A percentile compares a stretch with the other conserved stretches of the same genome.
Evolutionary conservation across 371 early-diverging fungal genomes (phyloP).

Genomic region (Nosema muscidifuracis): DNA sequence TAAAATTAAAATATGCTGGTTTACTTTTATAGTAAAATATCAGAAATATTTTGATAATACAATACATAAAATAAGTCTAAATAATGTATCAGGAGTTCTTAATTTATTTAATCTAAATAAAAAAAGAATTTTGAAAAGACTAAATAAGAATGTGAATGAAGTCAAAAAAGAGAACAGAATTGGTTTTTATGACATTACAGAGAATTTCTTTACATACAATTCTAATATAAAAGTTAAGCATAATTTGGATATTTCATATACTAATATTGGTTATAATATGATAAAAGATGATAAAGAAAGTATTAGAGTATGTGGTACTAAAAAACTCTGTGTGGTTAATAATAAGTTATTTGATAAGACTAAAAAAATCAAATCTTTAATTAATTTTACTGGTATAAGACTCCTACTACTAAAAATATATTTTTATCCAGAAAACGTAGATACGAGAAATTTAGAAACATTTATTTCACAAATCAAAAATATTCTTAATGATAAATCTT

Average conservation of each 20-base stretch:
- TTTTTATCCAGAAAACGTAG: neutral
- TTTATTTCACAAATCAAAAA: neutral
- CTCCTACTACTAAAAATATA: neutral
- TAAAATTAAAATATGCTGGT: slow-evolving; percentile 12
- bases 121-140: neutral
- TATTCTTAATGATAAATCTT: neutral
- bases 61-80: neutral
- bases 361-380: neutral
- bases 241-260: neutral
- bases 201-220: no score
- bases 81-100: neutral
- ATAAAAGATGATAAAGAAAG: neutral
- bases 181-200: neutral
- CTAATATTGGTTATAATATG: neutral
- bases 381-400: neutral
- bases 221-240: neutral
- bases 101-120: neutral
- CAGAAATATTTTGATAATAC: slow-evolving; percentile 1
- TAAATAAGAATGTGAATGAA: no score
- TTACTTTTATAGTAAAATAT: neutral
- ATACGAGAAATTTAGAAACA: neutral
- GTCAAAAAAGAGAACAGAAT: neutral
- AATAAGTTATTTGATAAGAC: neutral
- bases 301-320: neutral
- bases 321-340: neutral